phyloP scores from a whole-genome alignment of 2,329 filamentous ascomycete species.

The Microdochium bolleyi region DNA sequence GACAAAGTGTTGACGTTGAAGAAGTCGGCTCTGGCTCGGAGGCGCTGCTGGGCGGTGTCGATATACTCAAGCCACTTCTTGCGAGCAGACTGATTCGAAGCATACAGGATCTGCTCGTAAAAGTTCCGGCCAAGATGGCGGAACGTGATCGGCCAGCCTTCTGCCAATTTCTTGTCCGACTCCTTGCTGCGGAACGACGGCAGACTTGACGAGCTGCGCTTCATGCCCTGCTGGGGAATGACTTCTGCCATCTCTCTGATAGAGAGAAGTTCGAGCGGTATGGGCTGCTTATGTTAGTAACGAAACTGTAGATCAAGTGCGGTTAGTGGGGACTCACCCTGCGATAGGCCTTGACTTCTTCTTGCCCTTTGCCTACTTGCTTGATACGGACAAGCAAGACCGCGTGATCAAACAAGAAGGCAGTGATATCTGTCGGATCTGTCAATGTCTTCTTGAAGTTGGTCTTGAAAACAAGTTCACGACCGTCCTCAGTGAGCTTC shows the following conservation, averaged over 20 bases:
- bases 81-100: conserved; percentile 73
- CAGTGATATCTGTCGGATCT: conserved; percentile 82
- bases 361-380: conserved; percentile 75
- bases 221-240: conserved; percentile 72
- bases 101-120: conserved; percentile 86
- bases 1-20: conserved; percentile 66
- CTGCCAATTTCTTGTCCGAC: conserved; percentile 50
- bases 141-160: conserved; percentile 93
- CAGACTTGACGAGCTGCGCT: conserved; percentile 81
- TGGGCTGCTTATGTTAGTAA: conserved; percentile 51
- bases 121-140: conserved; percentile 91
- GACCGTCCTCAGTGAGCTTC: conserved; percentile 86
- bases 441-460: conserved; percentile 87
- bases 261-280: conserved; percentile 84
- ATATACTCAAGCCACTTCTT: conserved; percentile 98
- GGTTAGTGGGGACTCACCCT: conserved; percentile 36
- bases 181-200: conserved; percentile 38
- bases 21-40: conserved; percentile 83
- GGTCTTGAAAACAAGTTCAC: conserved; percentile 91
- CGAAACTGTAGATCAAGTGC: not conserved
- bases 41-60: conserved; percentile 77
- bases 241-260: conserved; percentile 98
- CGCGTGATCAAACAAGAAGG: conserved; percentile 94
- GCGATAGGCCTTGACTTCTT: conserved; percentile 91
- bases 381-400: conserved; percentile 88